phyloP scores from a whole-genome alignment of 148 eudicot species.

The Chenopodium album region DNA sequence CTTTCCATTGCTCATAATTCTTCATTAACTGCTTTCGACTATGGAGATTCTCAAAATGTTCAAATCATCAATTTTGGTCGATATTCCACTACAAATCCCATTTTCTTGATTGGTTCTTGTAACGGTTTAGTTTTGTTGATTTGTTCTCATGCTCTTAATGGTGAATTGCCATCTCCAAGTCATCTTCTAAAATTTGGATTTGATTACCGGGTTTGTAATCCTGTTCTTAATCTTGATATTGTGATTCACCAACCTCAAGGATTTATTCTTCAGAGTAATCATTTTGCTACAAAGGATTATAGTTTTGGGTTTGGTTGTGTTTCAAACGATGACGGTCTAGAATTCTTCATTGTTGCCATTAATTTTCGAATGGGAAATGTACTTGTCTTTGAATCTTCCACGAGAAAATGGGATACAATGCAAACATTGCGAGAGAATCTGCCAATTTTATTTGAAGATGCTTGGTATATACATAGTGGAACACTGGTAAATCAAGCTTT shows the following conservation, averaged over 20 bases:
- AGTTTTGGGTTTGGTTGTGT: background rate
- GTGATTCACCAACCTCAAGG: background rate
- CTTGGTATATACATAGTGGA: background rate
- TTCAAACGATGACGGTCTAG: background rate
- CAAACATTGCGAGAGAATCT: background rate
- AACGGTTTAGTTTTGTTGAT: background rate
- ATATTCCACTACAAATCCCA: no score
- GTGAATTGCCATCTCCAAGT: no score
- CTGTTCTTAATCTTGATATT: background rate
- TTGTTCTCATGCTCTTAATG: background rate
- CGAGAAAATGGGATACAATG: background rate
- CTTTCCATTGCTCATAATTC: background rate
- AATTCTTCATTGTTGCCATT: background rate
- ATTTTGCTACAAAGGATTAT: no score
- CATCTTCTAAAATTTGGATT: no score
- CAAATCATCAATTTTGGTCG: no score
- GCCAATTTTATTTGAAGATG: background rate
- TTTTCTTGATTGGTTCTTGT: background rate
- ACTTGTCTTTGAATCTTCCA: background rate
- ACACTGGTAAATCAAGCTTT: background rate
- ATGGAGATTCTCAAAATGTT: no score
- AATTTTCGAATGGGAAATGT: background rate
- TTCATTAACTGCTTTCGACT: no score
- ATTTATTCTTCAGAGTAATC: no score
- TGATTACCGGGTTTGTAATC: background rate